Percentiles rank a stretch among this genome's conserved stretches.
phyloP scores from a whole-genome alignment of 768 basidiomycete species.

The Mycena kentingensis region DNA sequence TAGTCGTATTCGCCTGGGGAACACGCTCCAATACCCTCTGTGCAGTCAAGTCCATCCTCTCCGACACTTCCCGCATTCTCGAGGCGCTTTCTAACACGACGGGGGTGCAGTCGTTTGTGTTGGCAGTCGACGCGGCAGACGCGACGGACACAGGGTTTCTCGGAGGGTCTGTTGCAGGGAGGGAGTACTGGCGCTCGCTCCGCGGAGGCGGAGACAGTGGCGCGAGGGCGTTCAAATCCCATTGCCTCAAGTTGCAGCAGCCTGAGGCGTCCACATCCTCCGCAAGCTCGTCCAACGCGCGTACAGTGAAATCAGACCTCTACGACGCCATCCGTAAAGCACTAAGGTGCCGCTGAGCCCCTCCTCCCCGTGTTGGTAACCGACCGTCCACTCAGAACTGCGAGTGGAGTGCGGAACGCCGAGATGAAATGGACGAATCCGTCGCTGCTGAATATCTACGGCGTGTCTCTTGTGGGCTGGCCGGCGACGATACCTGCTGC shows the following conservation, averaged over 20 bases:
- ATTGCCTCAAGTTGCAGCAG: constrained; percentile 37
- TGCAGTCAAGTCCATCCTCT: constrained; percentile 50
- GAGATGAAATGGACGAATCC: constrained; percentile 81
- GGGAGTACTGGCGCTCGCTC: constrained; percentile 68
- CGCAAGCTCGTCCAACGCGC: not conserved
- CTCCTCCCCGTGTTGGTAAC: constrained; percentile 5
- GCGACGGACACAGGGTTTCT: constrained; percentile 56
- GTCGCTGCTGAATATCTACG: constrained; percentile 55
- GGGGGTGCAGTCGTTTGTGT: constrained; percentile 62
- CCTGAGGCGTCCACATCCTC: constrained; percentile 11
- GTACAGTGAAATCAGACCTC: constrained; percentile 51
- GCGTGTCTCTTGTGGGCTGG: constrained; percentile 66
- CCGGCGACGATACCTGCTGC: constrained; percentile 56
- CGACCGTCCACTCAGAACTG: constrained; percentile 38
- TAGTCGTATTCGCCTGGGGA: not conserved
- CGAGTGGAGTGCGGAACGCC: constrained; percentile 61
- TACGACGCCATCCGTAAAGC: constrained; percentile 57
- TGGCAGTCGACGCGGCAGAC: constrained; percentile 58
- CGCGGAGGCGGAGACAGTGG: constrained; percentile 61
- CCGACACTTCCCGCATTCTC: constrained; percentile 51
- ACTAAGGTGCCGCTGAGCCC: constrained; percentile 45
- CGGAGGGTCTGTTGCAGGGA: constrained; percentile 59
- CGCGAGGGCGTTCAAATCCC: constrained; percentile 54
- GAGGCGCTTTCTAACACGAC: constrained; percentile 53
- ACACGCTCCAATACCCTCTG: constrained; percentile 11